Percentiles rank a stretch among this genome's conserved stretches.
Conservation (phyloP, 1,139 yeast species). For the Geotrichum carabidarum region DNA sequence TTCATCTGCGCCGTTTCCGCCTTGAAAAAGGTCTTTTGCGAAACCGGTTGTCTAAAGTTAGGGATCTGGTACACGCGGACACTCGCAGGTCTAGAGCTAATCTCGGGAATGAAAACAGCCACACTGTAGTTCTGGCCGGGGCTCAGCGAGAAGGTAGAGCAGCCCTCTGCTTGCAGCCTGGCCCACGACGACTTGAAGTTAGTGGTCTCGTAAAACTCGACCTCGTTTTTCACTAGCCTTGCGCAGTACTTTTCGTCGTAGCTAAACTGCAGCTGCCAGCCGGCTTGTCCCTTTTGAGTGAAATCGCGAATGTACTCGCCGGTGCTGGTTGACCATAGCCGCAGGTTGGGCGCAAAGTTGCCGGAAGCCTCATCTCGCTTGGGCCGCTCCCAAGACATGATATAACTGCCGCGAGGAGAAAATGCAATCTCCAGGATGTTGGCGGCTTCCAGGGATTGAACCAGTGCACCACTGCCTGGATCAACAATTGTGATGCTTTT, state of each 20-base stretch:
- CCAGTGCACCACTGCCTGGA: slow-evolving; percentile 47
- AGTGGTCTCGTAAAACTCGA: slow-evolving; percentile 62
- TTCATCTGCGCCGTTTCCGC: slow-evolving; percentile 89
- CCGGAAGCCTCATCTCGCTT: slow-evolving; percentile 51
- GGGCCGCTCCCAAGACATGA: slow-evolving; percentile 92
- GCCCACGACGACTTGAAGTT: slow-evolving; percentile 58
- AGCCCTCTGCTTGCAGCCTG: slow-evolving; percentile 52
- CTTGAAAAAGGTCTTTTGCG: slow-evolving; percentile 85
- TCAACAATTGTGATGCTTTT: slow-evolving; percentile 51
- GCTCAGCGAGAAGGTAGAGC: slow-evolving; percentile 57
- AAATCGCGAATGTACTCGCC: slow-evolving; percentile 57
- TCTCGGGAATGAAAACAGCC: slow-evolving; percentile 86
- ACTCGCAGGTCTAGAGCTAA: slow-evolving; percentile 71
- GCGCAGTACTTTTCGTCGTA: slow-evolving; percentile 70
- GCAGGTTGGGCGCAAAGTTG: slow-evolving; percentile 70
- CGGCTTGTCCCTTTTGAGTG: slow-evolving; percentile 76
- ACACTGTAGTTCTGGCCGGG: slow-evolving; percentile 92
- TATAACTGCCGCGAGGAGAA: slow-evolving; percentile 80
- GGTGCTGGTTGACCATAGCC: slow-evolving; percentile 53
- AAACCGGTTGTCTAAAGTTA: slow-evolving; percentile 70
- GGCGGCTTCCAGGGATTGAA: slow-evolving; percentile 46
- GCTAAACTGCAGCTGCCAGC: slow-evolving; percentile 89
- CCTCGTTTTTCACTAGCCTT: slow-evolving; percentile 51
- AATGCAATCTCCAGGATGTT: slow-evolving; percentile 79
- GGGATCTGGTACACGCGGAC: slow-evolving; percentile 75